Evolutionary conservation across 148 eudicot species (phyloP).

Genomic region (Silene latifolia): DNA sequence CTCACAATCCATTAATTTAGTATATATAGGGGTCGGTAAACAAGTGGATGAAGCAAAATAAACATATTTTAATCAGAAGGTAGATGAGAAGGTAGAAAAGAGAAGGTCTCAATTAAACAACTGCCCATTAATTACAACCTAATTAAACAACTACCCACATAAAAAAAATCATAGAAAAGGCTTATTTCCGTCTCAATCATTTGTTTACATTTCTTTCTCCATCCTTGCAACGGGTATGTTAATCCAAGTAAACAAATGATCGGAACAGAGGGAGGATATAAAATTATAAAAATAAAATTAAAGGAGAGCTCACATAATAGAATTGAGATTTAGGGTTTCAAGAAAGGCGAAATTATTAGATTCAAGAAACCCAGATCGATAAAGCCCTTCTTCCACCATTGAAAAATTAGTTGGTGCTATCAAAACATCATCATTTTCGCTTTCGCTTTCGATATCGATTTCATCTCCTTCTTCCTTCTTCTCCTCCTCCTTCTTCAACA

Average conservation of each 20-base stretch:
- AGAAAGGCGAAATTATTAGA: conserved; percentile 47
- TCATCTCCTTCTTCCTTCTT: background rate
- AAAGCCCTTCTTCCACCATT: conserved; percentile 66
- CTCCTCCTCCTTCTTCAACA: conserved; percentile 24
- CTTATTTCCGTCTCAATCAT: too few species aligned
- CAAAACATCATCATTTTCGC: conserved; percentile 29
- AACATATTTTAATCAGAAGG: background rate
- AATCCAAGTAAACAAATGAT: too few species aligned
- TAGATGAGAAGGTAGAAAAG: too few species aligned
- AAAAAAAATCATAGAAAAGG: too few species aligned
- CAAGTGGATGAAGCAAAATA: too few species aligned
- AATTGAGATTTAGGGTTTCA: conserved; percentile 59
- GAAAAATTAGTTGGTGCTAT: conserved; percentile 62
- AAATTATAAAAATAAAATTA: background rate
- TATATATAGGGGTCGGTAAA: too few species aligned
- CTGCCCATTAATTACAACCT: background rate
- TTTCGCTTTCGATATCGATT: conserved; percentile 1
- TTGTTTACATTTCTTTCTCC: too few species aligned
- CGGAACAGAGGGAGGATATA: too few species aligned
- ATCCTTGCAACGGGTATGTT: too few species aligned
- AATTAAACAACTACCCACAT: background rate
- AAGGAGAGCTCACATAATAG: conserved; percentile 48
- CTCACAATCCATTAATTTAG: too few species aligned
- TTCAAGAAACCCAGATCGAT: conserved; percentile 76
- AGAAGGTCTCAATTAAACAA: background rate